Evolutionary conservation across 2,329 filamentous ascomycete species (phyloP), one percentile per base, ranked within the genome.

Genomic region (Fusarium floridanum): DNA sequence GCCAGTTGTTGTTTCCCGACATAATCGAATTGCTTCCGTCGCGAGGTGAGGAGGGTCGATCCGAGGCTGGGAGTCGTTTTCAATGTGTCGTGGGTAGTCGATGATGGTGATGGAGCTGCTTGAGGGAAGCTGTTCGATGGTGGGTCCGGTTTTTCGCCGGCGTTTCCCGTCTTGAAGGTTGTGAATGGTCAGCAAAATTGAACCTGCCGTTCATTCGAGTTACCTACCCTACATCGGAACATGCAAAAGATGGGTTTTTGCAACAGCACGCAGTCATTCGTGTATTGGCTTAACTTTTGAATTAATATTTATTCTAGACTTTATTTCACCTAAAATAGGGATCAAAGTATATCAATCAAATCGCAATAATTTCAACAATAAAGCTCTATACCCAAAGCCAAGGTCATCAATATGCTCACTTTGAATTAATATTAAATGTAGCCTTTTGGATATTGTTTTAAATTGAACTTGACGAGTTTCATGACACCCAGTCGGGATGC

Each of bases 1-100:
- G 83, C 83, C 83, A 84, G 78, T 84, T 83, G 73, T 83, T 83
- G 71, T 79, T 77, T 48, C 76, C 71, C 68, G 82, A 82, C 82
- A 83, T 83, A 73, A 5, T 68, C 20, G 22, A 32, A 14, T 5
- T 73, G 59, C 66, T 70, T 61, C 60, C 62, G 61, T 60, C 62
- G 43, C 16, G 53, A 39, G 59, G n/a, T n/a, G n/a, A n/a, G n/a
- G 53, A 36, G 24, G 39, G 67, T 67, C 56, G 71, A 73, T 70
- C 65, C 73, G 67, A 70, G 57, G 55, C 48, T 60, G 71, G 43
- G 43, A 22, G 53, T 64, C 60, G 59, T 59, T 41, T 57, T 60
- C 41, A 64, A 50, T 70, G 59, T 66, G 70, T 71, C 48, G 69
- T 61, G 43, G 22, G 69, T n/a, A 37, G 75, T 74, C 68, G 68